These are phyloP conservation scores for Strobilomyces echinocephalus DNA, from an alignment of 768 basidiomycete genomes.

Conservation along the genomic window DNA sequence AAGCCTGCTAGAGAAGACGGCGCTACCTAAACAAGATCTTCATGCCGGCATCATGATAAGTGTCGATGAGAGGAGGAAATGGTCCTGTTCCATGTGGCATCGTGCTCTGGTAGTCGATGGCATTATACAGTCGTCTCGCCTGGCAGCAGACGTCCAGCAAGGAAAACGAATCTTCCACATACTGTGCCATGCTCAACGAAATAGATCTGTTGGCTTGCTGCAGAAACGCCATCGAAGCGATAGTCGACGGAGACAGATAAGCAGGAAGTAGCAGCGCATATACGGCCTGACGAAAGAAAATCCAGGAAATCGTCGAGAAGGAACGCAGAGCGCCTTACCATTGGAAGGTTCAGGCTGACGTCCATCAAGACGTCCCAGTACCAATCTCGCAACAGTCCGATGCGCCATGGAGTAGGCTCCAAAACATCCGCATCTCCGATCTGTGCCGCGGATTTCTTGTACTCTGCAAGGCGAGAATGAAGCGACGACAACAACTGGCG, in stretches of 20 bases:
- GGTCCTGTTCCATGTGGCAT: slow-evolving; percentile 18
- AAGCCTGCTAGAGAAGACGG: not conserved
- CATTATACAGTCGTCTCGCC: slow-evolving; percentile 19
- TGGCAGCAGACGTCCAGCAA: slow-evolving; percentile 11
- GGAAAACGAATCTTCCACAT: not conserved
- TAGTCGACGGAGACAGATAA: slow-evolving; percentile 25
- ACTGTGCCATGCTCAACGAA: slow-evolving; percentile 15
- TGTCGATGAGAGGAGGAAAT: slow-evolving; percentile 12
- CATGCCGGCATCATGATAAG: slow-evolving; percentile 16
- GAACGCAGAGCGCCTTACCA: slow-evolving; percentile 23
- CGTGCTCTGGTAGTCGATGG: slow-evolving; percentile 16
- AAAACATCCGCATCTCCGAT: slow-evolving; percentile 30
- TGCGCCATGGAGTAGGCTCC: slow-evolving; percentile 22
- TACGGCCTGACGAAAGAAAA: slow-evolving; percentile 15
- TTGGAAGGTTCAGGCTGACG: slow-evolving; percentile 31
- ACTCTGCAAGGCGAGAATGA: slow-evolving; percentile 30
- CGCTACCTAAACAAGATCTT: slow-evolving; percentile 25
- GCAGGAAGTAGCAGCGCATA: slow-evolving; percentile 21
- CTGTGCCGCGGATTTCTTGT: slow-evolving; percentile 24
- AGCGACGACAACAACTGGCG: not conserved
- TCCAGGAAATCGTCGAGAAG: not conserved
- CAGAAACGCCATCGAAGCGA: slow-evolving; percentile 33
- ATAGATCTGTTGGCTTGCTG: slow-evolving; percentile 29
- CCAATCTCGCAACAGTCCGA: slow-evolving; percentile 25
- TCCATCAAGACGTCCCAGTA: slow-evolving; percentile 34